Percentiles rank a stretch among this genome's conserved stretches.
These are phyloP conservation scores for Pharus latifolius DNA, from an alignment of 176 grass and related monocot species.

Conservation along the genomic window DNA sequence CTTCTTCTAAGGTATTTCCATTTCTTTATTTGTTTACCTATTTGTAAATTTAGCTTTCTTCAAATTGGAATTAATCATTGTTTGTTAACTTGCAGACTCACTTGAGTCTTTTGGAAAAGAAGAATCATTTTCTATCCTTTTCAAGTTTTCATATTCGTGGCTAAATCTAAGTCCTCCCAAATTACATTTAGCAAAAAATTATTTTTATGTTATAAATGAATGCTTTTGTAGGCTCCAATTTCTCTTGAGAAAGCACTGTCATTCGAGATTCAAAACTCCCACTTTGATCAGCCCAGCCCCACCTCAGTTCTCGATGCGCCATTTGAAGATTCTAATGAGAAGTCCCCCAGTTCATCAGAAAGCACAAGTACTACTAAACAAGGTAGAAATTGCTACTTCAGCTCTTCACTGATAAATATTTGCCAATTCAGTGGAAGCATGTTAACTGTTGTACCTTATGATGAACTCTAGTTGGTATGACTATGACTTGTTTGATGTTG, in stretches of 20 bases:
- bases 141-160: too few relatives aligned
- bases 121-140: too few relatives aligned
- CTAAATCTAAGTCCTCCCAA: too few relatives aligned
- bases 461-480: constrained; percentile 5
- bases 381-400: constrained; percentile 26
- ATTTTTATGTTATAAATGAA: too few relatives aligned
- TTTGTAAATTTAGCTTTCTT: constrained; percentile 5
- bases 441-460: constrained; percentile 1
- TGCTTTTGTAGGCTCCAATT: constrained; percentile 28
- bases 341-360: constrained; percentile 39
- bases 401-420: neutral
- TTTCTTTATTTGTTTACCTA: neutral
- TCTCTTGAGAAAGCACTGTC: constrained; percentile 32
- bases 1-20: constrained; percentile 25
- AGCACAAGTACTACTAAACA: constrained; percentile 27
- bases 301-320: constrained; percentile 82
- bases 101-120: too few relatives aligned
- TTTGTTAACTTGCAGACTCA: constrained; percentile 8
- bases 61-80: neutral
- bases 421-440: neutral
- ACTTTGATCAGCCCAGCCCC: constrained; percentile 79
- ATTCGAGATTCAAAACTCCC: constrained; percentile 28
- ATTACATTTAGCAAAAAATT: too few relatives aligned
- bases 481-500: neutral
- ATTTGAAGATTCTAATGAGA: constrained; percentile 60